phyloP scores from a whole-genome alignment of 208 protist genomes.

The Leishmania martiniquensis region DNA sequence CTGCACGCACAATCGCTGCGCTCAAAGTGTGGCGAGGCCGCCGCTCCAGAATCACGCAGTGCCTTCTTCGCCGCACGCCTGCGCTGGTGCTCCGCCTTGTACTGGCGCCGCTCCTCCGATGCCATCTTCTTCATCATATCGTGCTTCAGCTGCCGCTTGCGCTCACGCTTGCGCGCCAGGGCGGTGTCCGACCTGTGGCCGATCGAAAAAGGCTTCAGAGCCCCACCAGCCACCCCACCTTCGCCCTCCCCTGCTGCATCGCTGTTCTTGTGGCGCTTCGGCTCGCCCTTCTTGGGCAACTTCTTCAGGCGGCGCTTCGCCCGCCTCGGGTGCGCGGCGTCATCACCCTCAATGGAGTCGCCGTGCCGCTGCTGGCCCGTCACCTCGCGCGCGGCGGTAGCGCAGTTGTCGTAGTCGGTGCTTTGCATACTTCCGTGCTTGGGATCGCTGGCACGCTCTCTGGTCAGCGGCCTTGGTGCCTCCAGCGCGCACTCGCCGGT shows the following conservation, averaged over 20 bases:
- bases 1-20: neutral
- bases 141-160: constrained; percentile 31
- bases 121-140: constrained; percentile 29
- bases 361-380: constrained; percentile 17
- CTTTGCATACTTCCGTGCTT: constrained; percentile 8
- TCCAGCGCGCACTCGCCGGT: neutral
- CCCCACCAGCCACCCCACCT: neutral
- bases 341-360: constrained; percentile 23
- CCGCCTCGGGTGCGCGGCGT: constrained; percentile 26
- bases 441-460: neutral
- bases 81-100: constrained; percentile 26
- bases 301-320: constrained; percentile 42
- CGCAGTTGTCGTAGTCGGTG: neutral
- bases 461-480: neutral
- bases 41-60: constrained; percentile 2
- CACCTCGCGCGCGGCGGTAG: constrained; percentile 15
- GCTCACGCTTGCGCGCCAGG: constrained; percentile 26
- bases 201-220: neutral
- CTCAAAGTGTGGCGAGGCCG: neutral
- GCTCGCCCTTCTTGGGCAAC: constrained; percentile 8
- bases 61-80: constrained; percentile 31
- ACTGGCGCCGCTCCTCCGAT: constrained; percentile 26
- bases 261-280: constrained; percentile 5
- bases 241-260: neutral
- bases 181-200: constrained; percentile 24